Percentiles rank a stretch among this genome's conserved stretches.
phyloP scores from a whole-genome alignment of 2,329 filamentous ascomycete genomes.

The Orbilia blumenaviensis region DNA sequence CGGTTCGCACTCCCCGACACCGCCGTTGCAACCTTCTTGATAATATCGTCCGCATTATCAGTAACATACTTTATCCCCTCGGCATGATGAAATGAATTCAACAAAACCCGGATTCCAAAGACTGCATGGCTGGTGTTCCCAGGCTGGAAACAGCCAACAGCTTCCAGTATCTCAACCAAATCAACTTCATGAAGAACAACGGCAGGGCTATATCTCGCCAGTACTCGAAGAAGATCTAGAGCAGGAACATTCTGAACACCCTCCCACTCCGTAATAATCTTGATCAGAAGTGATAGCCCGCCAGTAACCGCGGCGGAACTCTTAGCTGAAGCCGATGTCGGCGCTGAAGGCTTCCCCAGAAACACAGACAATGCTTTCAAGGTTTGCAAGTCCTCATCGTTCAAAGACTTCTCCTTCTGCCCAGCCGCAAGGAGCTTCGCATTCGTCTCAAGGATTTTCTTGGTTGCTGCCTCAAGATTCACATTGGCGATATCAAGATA shows the following conservation, averaged over 20 bases:
- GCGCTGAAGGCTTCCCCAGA: conserved; percentile 67
- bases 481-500: conserved; percentile 81
- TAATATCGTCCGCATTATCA: conserved; percentile 67
- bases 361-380: conserved; percentile 71
- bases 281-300: conserved; percentile 73
- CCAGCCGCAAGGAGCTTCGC: conserved; percentile 75
- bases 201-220: conserved; percentile 73
- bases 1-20: conserved; percentile 69
- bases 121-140: conserved; percentile 80
- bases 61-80: conserved; percentile 74
- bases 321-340: conserved; percentile 59
- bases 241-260: conserved; percentile 80
- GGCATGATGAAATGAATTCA: conserved; percentile 81
- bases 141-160: conserved; percentile 68
- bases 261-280: conserved; percentile 81
- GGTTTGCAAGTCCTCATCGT: conserved; percentile 73
- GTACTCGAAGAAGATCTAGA: conserved; percentile 85
- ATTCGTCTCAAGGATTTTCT: conserved; percentile 80
- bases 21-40: conserved; percentile 71
- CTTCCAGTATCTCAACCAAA: conserved; percentile 70
- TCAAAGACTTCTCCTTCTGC: conserved; percentile 77
- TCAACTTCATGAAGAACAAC: conserved; percentile 71
- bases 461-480: conserved; percentile 75
- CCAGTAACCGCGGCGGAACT: conserved; percentile 65
- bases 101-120: conserved; percentile 82